Conservation (phyloP, 2,329 filamentous ascomycete genomes). For the Lojkania enalia region DNA sequence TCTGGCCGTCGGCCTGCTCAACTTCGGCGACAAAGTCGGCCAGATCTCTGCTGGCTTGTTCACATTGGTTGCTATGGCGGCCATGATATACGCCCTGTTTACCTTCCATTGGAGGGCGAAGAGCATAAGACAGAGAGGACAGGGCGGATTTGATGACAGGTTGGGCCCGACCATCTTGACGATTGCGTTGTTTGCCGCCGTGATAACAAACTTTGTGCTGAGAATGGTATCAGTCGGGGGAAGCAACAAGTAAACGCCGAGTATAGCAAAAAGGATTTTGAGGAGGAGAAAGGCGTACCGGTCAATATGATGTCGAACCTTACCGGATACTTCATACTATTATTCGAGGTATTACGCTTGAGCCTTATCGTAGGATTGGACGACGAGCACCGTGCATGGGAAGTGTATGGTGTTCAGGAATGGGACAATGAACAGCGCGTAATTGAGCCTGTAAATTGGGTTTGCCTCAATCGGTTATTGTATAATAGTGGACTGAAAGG, state of each 20-base stretch:
- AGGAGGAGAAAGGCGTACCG: too few relatives aligned
- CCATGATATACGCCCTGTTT: conserved; percentile 91
- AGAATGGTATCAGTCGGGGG: conserved; percentile 32
- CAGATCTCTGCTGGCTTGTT: conserved; percentile 94
- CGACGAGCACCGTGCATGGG: not conserved
- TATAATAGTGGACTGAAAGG: too few relatives aligned
- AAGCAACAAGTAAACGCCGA: conserved; percentile 8
- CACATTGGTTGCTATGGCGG: conserved; percentile 89
- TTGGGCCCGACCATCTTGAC: conserved; percentile 91
- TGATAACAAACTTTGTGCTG: conserved; percentile 95
- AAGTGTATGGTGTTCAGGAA: not conserved
- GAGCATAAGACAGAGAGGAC: conserved; percentile 86
- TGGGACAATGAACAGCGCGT: too few relatives aligned
- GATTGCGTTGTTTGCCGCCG: conserved; percentile 80
- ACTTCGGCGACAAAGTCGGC: conserved; percentile 93
- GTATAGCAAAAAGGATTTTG: not conserved
- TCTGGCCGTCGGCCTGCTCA: conserved; percentile 93
- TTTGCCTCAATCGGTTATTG: too few relatives aligned
- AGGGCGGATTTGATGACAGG: conserved; percentile 94
- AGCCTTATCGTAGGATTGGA: not conserved
- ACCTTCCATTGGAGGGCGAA: conserved; percentile 98
- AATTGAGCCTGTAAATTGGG: too few relatives aligned
- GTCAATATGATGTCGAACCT: too few relatives aligned
- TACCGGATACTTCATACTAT: too few relatives aligned
- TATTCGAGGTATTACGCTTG: too few relatives aligned